Conservation (phyloP, 2,329 filamentous ascomycete species). For the Fusarium anthophilum region DNA sequence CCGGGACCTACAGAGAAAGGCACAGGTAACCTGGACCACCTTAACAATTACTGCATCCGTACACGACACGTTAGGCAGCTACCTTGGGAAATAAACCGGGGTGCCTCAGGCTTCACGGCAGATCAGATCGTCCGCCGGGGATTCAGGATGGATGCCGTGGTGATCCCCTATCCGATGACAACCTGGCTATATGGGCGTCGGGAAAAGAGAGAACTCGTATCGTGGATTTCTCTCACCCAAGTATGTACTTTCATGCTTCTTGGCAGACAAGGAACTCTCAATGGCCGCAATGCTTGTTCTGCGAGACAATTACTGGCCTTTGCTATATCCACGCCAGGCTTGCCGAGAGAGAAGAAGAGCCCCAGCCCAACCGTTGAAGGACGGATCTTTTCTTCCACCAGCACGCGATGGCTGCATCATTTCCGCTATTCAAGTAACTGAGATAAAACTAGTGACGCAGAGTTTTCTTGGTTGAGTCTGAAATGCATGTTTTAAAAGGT, state of each 20-base stretch:
- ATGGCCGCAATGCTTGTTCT: neutral
- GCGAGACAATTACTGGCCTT: slow-evolving; percentile 7
- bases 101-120: slow-evolving; percentile 41
- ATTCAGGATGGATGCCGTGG: slow-evolving; percentile 27
- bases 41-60: slow-evolving; percentile 3
- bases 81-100: slow-evolving; percentile 9
- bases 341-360: neutral
- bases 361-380: slow-evolving; percentile 7
- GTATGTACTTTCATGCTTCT: slow-evolving; percentile 26
- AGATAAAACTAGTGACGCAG: neutral
- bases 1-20: slow-evolving; percentile 15
- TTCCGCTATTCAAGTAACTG: slow-evolving; percentile 13
- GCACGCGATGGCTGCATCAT: slow-evolving; percentile 26
- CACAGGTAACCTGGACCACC: neutral
- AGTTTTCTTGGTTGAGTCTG: neutral
- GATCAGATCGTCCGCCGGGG: slow-evolving; percentile 36
- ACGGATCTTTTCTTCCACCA: slow-evolving; percentile 22
- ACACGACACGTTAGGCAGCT: slow-evolving; percentile 20
- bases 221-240: slow-evolving; percentile 2
- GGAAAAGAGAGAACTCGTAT: slow-evolving; percentile 33
- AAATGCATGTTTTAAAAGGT: neutral
- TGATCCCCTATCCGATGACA: slow-evolving; percentile 31
- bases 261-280: slow-evolving; percentile 1
- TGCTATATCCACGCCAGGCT: slow-evolving; percentile 23
- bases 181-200: slow-evolving; percentile 1